Conservation (phyloP, 768 basidiomycete genomes). For the Gautieria morchelliformis region DNA sequence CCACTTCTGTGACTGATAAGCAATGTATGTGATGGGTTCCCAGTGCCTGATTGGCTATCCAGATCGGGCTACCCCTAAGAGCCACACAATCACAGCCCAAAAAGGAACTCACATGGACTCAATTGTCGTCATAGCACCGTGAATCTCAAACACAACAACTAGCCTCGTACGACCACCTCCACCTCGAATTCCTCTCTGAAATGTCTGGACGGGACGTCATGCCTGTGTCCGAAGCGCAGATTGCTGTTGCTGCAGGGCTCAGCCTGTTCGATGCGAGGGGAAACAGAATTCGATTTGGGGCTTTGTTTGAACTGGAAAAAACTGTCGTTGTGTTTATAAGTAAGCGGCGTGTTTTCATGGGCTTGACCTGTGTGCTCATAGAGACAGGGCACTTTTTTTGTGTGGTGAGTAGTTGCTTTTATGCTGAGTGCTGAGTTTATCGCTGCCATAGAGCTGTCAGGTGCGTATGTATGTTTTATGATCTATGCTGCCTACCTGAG, state of each 20-base stretch:
- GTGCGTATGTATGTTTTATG: slow-evolving; percentile 17
- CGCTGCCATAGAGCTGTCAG: slow-evolving; percentile 29
- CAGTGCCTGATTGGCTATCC: no score
- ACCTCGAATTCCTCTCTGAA: no score
- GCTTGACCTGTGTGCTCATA: not conserved
- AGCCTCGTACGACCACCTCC: no score
- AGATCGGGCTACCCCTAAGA: no score
- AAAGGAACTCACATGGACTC: no score
- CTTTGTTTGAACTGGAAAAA: slow-evolving; percentile 37
- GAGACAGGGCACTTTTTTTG: slow-evolving; percentile 55
- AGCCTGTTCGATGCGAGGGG: slow-evolving; percentile 38
- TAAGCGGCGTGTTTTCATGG: slow-evolving; percentile 15
- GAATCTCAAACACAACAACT: no score
- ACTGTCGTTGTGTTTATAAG: slow-evolving; percentile 59
- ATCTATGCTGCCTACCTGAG: not conserved
- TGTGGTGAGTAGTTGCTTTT: slow-evolving; percentile 31
- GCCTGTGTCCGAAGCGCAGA: no score
- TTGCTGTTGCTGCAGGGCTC: slow-evolving; percentile 30
- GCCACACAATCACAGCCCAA: no score
- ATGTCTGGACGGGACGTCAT: no score
- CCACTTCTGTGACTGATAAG: no score
- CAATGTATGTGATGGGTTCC: no score
- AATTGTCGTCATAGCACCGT: no score
- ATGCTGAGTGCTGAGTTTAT: not conserved
- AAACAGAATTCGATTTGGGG: slow-evolving; percentile 40